Evolutionary conservation across 1,284 basidiomycete genomes (phyloP).

Genomic region (Takashimella tepidaria): DNA sequence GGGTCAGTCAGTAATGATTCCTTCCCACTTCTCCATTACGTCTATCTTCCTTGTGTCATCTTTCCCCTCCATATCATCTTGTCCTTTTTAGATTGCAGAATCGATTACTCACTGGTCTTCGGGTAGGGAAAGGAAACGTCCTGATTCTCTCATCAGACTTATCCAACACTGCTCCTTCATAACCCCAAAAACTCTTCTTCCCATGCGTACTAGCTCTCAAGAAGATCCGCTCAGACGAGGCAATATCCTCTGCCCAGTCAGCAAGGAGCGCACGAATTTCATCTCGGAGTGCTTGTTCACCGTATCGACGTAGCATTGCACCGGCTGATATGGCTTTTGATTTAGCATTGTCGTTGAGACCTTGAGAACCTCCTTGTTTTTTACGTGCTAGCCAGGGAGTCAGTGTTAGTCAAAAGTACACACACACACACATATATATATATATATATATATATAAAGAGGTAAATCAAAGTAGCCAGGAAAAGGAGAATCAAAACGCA

Average conservation of each 20-base stretch:
- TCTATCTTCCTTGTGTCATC: too few species aligned
- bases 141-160: slow-evolving; percentile 72
- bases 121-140: slow-evolving; percentile 88
- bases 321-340: slow-evolving; percentile 92
- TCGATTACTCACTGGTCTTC: slow-evolving; percentile 73
- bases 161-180: slow-evolving; percentile 61
- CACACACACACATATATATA: slow-evolving; percentile 28
- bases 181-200: slow-evolving; percentile 80
- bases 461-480: neutral
- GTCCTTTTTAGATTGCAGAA: neutral
- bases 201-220: slow-evolving; percentile 81
- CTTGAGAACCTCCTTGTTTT: slow-evolving; percentile 96
- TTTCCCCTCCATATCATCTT: too few species aligned
- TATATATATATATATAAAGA: too few species aligned
- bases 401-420: slow-evolving; percentile 12
- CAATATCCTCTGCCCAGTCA: slow-evolving; percentile 80
- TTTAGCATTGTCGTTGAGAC: slow-evolving; percentile 85
- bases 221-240: slow-evolving; percentile 77
- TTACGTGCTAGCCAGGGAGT: slow-evolving; percentile 62
- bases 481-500: slow-evolving; percentile 47
- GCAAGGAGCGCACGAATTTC: slow-evolving; percentile 75
- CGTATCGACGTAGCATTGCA: slow-evolving; percentile 88
- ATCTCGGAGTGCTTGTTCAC: slow-evolving; percentile 88
- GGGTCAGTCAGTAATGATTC: slow-evolving; percentile 2
- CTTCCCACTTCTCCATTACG: neutral